Evolutionary conservation across 2,329 filamentous ascomycete species (phyloP).

Genomic region (Curvularia hawaiiensis): DNA sequence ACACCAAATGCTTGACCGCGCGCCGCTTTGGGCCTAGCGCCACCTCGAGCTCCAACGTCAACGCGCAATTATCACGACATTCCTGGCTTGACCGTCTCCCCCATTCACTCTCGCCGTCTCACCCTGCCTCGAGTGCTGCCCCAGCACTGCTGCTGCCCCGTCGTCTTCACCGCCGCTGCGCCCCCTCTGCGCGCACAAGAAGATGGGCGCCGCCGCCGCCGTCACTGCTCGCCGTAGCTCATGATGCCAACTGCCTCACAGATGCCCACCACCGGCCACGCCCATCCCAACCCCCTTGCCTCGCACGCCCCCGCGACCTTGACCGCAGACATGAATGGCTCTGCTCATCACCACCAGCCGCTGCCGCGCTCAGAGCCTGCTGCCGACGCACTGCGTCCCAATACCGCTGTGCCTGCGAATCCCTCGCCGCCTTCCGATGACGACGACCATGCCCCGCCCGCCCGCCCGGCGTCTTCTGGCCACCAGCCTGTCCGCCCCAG

Average conservation of each 20-base stretch:
- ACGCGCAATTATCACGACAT: constrained; percentile 3
- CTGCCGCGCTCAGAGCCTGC: constrained; percentile 19
- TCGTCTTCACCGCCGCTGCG: neutral
- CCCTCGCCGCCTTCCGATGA: constrained; percentile 21
- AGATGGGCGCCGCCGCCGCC: constrained; percentile 38
- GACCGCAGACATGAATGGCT: constrained; percentile 26
- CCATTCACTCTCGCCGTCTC: neutral
- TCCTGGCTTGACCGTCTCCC: neutral
- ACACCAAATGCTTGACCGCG: constrained; percentile 14
- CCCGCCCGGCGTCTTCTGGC: constrained; percentile 59
- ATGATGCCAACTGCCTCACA: constrained; percentile 39
- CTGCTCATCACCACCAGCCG: constrained; percentile 12
- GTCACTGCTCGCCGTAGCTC: constrained; percentile 29
- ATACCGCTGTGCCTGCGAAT: constrained; percentile 32
- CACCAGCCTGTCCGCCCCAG: constrained; percentile 48
- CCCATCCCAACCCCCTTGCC: constrained; percentile 36
- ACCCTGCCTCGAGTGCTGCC: neutral
- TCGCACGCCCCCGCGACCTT: constrained; percentile 30
- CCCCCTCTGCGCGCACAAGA: constrained; percentile 15
- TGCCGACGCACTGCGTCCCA: constrained; percentile 30
- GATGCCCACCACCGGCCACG: constrained; percentile 28
- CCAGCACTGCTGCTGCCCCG: neutral
- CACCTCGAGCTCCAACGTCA: constrained; percentile 1
- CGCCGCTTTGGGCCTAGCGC: constrained; percentile 19
- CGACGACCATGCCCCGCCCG: constrained; percentile 43